Conservation (phyloP, 1,284 basidiomycete species). For the Inonotus hispidus region DNA sequence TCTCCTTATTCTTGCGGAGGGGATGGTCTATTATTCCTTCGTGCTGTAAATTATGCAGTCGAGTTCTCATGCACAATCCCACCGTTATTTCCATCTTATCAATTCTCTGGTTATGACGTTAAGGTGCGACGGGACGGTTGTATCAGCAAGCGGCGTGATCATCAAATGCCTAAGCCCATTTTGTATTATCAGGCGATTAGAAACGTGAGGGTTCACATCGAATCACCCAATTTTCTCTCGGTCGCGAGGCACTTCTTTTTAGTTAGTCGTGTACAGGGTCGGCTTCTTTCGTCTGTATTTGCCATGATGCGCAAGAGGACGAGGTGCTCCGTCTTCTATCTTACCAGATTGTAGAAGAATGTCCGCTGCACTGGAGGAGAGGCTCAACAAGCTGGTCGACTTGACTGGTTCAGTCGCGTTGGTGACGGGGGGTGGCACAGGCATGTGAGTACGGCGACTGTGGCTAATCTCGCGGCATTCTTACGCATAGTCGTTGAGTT, state of each 20-base stretch:
- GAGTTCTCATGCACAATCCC: no score
- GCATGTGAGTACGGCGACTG: constrained; percentile 37
- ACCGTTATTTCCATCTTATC: no score
- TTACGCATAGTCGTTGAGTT: not conserved
- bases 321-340: not conserved
- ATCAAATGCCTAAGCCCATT: no score
- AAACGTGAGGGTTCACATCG: no score
- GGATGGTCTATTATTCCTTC: no score
- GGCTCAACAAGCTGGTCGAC: constrained; percentile 25
- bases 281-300: not conserved
- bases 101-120: no score
- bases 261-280: not conserved
- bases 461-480: not conserved
- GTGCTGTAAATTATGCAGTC: no score
- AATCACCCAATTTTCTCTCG: no score
- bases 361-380: not conserved
- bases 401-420: constrained; percentile 60
- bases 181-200: no score
- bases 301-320: not conserved
- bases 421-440: constrained; percentile 77
- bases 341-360: not conserved
- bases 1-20: not conserved
- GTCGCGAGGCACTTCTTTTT: not conserved
- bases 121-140: no score
- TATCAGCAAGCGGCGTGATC: no score